These are phyloP conservation scores for Cladosporium austrohemisphaericum DNA, from an alignment of 2,329 filamentous ascomycete genomes.

Conservation along the genomic window DNA sequence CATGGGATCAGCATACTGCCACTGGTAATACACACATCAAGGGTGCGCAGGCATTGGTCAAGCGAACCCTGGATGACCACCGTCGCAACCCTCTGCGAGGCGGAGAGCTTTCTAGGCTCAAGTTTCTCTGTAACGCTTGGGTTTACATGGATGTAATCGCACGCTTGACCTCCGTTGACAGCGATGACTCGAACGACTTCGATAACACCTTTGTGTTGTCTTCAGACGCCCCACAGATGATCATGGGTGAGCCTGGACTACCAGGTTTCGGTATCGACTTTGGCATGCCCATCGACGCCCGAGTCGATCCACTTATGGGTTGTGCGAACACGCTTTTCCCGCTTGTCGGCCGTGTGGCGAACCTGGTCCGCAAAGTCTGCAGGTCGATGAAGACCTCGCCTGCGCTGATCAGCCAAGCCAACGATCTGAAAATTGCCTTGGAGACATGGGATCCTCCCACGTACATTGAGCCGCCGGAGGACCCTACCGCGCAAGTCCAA, in stretches of 20 bases:
- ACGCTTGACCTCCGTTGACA: constrained; percentile 60
- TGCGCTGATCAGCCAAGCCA: constrained; percentile 58
- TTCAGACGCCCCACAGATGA: constrained; percentile 37
- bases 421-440: constrained; percentile 58
- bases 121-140: constrained; percentile 68
- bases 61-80: constrained; percentile 53
- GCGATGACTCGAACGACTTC: constrained; percentile 55
- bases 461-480: constrained; percentile 58
- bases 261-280: constrained; percentile 37
- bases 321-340: constrained; percentile 66
- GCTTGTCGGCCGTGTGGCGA: constrained; percentile 62
- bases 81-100: constrained; percentile 39
- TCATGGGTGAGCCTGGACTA: constrained; percentile 20
- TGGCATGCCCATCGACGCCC: constrained; percentile 42
- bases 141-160: constrained; percentile 72
- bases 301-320: constrained; percentile 69
- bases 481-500: constrained; percentile 58
- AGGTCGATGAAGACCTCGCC: constrained; percentile 56
- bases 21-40: constrained; percentile 67
- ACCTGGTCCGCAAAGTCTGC: constrained; percentile 60
- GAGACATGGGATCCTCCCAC: constrained; percentile 60
- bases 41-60: constrained; percentile 62
- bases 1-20: constrained; percentile 66
- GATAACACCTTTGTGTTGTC: constrained; percentile 41
- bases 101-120: constrained; percentile 52